phyloP scores from a whole-genome alignment of 2,329 filamentous ascomycete species.

The Cordyceps pruinosa region DNA sequence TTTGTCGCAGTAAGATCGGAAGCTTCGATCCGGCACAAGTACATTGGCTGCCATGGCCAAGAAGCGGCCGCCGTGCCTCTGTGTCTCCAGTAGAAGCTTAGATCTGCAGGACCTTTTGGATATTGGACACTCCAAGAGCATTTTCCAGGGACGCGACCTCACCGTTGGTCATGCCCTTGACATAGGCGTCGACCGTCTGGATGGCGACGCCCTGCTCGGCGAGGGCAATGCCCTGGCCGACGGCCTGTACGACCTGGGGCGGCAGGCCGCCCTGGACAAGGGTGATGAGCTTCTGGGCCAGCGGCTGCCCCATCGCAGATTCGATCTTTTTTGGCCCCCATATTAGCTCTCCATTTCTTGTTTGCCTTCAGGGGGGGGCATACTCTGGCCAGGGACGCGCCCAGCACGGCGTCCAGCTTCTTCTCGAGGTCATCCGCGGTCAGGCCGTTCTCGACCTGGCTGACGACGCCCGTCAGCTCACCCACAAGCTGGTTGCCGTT shows the following conservation, averaged over 20 bases:
- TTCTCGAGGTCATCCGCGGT: conserved; percentile 16
- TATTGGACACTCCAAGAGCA: conserved; percentile 16
- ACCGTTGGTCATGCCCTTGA: conserved; percentile 18
- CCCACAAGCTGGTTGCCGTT: conserved; percentile 6
- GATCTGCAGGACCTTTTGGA: conserved; percentile 13
- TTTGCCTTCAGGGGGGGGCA: background rate
- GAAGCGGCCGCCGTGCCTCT: background rate
- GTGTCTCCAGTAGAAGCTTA: background rate
- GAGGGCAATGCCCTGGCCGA: conserved; percentile 20
- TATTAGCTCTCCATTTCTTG: background rate
- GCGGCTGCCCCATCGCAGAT: conserved; percentile 15
- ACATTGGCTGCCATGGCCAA: background rate
- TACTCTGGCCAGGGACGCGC: conserved; percentile 16
- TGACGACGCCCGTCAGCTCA: conserved; percentile 15
- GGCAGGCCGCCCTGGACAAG: conserved; percentile 15
- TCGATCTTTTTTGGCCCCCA: conserved; percentile 15
- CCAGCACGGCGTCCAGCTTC: conserved; percentile 17
- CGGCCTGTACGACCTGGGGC: conserved; percentile 15
- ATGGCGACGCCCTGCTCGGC: conserved; percentile 17
- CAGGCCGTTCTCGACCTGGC: conserved; percentile 15
- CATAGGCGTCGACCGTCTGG: conserved; percentile 17
- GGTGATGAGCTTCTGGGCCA: conserved; percentile 19
- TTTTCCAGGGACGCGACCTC: conserved; percentile 15
- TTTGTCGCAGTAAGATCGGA: background rate
- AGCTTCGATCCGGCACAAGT: background rate